phyloP scores from a whole-genome alignment of 1,139 yeast species.

The Hansenula sp. region DNA sequence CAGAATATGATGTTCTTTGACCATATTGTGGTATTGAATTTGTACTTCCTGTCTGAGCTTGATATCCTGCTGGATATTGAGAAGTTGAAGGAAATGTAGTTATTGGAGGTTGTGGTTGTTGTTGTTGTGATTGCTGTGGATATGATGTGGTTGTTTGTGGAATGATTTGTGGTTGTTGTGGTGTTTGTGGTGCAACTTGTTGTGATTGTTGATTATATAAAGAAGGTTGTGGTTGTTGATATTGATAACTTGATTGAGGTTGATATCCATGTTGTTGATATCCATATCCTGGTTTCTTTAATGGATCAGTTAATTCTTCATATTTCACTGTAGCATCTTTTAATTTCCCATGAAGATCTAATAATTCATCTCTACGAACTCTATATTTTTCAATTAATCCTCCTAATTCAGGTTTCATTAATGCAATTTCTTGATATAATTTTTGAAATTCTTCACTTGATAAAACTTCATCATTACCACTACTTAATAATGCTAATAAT shows the following conservation, averaged over 20 bases:
- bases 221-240: constrained; percentile 3
- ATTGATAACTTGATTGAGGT: constrained; percentile 4
- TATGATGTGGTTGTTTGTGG: constrained; percentile 1
- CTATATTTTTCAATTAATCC: constrained; percentile 72
- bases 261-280: not conserved
- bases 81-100: no score
- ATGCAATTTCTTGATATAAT: constrained; percentile 64
- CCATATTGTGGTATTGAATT: not conserved
- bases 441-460: constrained; percentile 38
- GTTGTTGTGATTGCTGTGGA: constrained; percentile 13
- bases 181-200: constrained; percentile 1
- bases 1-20: not conserved
- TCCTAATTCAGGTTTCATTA: constrained; percentile 71
- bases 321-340: constrained; percentile 61
- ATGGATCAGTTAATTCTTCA: constrained; percentile 56
- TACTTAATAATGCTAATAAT: constrained; percentile 54
- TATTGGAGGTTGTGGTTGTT: constrained; percentile 8
- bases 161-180: constrained; percentile 2
- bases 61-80: constrained; percentile 12
- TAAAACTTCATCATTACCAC: constrained; percentile 13
- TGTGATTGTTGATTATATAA: not conserved
- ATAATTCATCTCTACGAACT: constrained; percentile 65
- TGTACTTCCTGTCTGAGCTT: not conserved
- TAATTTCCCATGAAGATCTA: constrained; percentile 60
- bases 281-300: constrained; percentile 7